phyloP scores from a whole-genome alignment of 1,284 basidiomycete species.

The Ustilago crameri region DNA sequence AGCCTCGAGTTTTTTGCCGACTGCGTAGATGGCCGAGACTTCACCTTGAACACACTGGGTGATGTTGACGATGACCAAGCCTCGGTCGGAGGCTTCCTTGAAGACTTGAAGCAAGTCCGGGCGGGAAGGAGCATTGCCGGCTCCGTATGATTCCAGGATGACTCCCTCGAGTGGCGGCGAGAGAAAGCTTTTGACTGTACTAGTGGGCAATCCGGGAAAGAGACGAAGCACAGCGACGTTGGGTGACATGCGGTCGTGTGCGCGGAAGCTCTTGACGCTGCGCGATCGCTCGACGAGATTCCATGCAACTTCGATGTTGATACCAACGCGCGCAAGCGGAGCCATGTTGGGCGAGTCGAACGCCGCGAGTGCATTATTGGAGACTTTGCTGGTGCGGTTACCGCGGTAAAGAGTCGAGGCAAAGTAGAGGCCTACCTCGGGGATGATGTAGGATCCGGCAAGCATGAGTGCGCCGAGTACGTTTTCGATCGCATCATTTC shows the following conservation, averaged over 20 bases:
- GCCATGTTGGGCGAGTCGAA: constrained; percentile 87
- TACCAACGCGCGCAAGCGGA: constrained; percentile 84
- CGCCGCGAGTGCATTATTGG: constrained; percentile 85
- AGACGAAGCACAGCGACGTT: constrained; percentile 72
- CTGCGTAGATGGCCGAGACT: constrained; percentile 75
- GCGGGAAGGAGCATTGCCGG: constrained; percentile 73
- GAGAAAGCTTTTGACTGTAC: constrained; percentile 60
- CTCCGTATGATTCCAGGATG: constrained; percentile 87
- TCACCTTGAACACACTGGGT: constrained; percentile 81
- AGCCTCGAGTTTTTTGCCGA: constrained; percentile 77
- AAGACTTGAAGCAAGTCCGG: constrained; percentile 73
- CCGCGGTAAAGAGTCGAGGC: constrained; percentile 87
- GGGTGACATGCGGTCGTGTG: constrained; percentile 73
- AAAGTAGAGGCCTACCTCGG: constrained; percentile 82
- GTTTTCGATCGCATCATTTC: constrained; percentile 77
- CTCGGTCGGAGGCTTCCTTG: constrained; percentile 81
- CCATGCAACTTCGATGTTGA: constrained; percentile 75
- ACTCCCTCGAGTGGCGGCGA: constrained; percentile 70
- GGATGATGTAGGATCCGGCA: constrained; percentile 88
- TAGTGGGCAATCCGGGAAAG: constrained; percentile 80
- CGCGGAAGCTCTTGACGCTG: constrained; percentile 78
- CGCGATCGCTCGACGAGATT: constrained; percentile 75
- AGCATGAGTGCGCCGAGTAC: constrained; percentile 83
- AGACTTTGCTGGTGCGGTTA: constrained; percentile 81
- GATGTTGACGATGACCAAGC: constrained; percentile 88